Conservation (phyloP, 2,329 filamentous ascomycete genomes). For the Zymoseptoria ardabiliae region DNA sequence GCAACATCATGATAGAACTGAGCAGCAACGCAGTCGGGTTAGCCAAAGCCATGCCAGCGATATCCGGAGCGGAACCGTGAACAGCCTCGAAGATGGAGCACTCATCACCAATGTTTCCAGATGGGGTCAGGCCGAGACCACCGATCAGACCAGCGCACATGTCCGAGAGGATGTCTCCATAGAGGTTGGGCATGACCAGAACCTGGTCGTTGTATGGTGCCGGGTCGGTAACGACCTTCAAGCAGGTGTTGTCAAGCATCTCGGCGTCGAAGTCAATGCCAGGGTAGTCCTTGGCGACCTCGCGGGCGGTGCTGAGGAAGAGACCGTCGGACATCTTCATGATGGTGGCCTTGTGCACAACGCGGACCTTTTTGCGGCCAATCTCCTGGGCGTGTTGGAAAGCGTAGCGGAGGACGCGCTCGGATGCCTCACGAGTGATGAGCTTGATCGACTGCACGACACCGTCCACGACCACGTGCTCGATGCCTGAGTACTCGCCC, state of each 20-base stretch:
- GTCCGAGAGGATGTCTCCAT: constrained; percentile 98
- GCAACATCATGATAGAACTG: constrained; percentile 98
- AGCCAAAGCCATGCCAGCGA: constrained; percentile 88
- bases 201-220: constrained; percentile 98
- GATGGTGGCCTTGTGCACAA: constrained; percentile 99
- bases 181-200: constrained; percentile 93
- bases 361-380: constrained; percentile 92
- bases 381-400: constrained; percentile 96
- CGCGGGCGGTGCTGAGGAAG: constrained; percentile 79
- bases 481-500: constrained; percentile 98
- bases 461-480: constrained; percentile 95
- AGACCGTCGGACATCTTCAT: constrained; percentile 99
- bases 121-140: constrained; percentile 92
- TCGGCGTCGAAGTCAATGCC: constrained; percentile 94
- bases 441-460: constrained; percentile 99
- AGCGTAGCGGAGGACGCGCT: constrained; percentile 92
- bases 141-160: constrained; percentile 99
- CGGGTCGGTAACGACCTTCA: constrained; percentile 97
- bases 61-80: constrained; percentile 94
- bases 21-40: constrained; percentile 96
- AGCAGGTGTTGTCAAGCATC: constrained; percentile 97
- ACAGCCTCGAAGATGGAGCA: constrained; percentile 99
- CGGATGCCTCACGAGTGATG: constrained; percentile 88
- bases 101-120: constrained; percentile 97
- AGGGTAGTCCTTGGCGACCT: constrained; percentile 92